Evolutionary conservation across 2,329 filamentous ascomycete species (phyloP).

Genomic region (Botrytis deweyae): DNA sequence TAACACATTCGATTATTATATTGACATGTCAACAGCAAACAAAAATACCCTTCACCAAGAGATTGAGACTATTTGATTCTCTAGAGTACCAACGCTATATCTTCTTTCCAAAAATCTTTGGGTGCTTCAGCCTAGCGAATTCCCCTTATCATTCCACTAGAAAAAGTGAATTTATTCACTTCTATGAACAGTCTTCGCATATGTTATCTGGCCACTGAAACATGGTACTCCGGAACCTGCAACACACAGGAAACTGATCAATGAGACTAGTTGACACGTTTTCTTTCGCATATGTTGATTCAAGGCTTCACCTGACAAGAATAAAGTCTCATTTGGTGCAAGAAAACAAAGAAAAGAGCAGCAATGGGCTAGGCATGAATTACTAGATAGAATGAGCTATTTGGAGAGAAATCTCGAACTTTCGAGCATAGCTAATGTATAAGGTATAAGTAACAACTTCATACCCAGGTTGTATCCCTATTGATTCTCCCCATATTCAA

Average conservation of each 20-base stretch:
- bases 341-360: background rate
- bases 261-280: background rate
- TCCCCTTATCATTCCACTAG: too few species aligned
- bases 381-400: background rate
- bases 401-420: background rate
- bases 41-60: too few species aligned
- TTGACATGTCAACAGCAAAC: too few species aligned
- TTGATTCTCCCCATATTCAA: too few species aligned
- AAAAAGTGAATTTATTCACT: background rate
- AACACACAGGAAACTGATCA: background rate
- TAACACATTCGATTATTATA: too few species aligned
- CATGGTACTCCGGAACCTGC: background rate
- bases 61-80: too few species aligned
- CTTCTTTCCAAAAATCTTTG: too few species aligned
- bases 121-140: too few species aligned
- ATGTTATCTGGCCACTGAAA: background rate
- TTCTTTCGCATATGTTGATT: background rate
- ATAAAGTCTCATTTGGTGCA: background rate
- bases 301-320: background rate
- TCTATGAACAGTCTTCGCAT: background rate
- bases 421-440: rapidly evolving
- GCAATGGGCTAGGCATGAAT: background rate
- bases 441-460: background rate
- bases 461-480: too few species aligned
- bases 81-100: too few species aligned